These are phyloP conservation scores for Vachellia pachyceras DNA, from an alignment of 306 rosid species.

Conservation along the genomic window DNA sequence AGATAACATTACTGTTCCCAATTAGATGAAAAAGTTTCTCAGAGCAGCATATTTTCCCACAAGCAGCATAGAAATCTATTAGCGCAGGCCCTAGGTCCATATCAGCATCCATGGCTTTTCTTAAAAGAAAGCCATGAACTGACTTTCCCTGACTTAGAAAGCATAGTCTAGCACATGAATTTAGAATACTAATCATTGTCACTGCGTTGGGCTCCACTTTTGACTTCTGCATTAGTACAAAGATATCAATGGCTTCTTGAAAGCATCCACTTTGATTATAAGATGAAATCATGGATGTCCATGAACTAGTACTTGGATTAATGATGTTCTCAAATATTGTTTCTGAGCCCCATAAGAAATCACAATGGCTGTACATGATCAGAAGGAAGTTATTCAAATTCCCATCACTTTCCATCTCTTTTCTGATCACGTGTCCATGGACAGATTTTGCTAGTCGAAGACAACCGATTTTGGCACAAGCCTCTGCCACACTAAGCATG, in stretches of 20 bases:
- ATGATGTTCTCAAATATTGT: conserved; percentile 44
- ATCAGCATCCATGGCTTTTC: conserved; percentile 56
- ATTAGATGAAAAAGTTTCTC: conserved; percentile 54
- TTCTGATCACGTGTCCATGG: conserved; percentile 71
- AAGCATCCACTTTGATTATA: conserved; percentile 60
- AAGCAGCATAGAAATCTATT: conserved; percentile 73
- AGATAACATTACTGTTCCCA: conserved; percentile 52
- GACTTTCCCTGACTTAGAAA: conserved; percentile 74
- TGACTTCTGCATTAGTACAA: conserved; percentile 58
- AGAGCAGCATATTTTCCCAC: conserved; percentile 51
- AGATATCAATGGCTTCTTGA: conserved; percentile 53
- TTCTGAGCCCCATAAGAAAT: conserved; percentile 55
- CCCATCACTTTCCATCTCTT: conserved; percentile 49
- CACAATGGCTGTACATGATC: conserved; percentile 77
- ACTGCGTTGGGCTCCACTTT: conserved; percentile 65
- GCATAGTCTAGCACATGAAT: conserved; percentile 73
- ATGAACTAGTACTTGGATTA: conserved; percentile 54
- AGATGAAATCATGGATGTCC: conserved; percentile 84
- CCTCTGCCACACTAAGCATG: conserved; percentile 70
- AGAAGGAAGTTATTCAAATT: conserved; percentile 61
- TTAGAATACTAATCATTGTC: conserved; percentile 62
- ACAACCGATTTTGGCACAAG: conserved; percentile 69
- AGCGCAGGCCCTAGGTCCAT: conserved; percentile 68
- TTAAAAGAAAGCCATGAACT: conserved; percentile 71
- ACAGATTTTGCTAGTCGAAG: conserved; percentile 60